Conservation (phyloP, 768 basidiomycete species). For the Nevesoporus exiguus region DNA sequence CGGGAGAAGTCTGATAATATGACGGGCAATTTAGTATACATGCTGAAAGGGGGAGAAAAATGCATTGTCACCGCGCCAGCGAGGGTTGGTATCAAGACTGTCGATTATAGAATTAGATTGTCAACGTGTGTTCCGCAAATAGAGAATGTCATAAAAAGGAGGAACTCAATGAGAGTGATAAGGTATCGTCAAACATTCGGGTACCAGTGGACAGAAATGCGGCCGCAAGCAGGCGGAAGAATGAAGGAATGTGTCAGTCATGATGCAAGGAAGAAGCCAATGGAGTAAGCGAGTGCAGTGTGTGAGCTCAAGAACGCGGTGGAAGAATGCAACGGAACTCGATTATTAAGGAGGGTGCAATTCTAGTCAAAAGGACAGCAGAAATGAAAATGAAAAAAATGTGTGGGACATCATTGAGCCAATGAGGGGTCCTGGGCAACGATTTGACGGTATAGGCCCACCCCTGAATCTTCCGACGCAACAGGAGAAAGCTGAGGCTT, state of each 20-base stretch:
- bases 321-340: constrained; percentile 20
- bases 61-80: constrained; percentile 21
- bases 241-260: constrained; percentile 31
- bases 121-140: constrained; percentile 36
- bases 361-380: constrained; percentile 16
- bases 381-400: not conserved
- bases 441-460: constrained; percentile 80
- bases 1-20: constrained; percentile 11
- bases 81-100: constrained; percentile 27
- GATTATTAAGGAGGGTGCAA: constrained; percentile 17
- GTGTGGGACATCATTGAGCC: constrained; percentile 33
- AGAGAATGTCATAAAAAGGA: constrained; percentile 34
- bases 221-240: constrained; percentile 17
- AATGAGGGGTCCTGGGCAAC: constrained; percentile 73
- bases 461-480: constrained; percentile 70
- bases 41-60: constrained; percentile 7
- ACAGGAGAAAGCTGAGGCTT: constrained; percentile 59
- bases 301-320: constrained; percentile 23
- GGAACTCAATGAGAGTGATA: constrained; percentile 31
- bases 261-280: constrained; percentile 26
- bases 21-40: constrained; percentile 19
- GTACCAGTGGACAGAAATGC: constrained; percentile 25
- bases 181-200: constrained; percentile 33
- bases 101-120: constrained; percentile 26
- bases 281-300: constrained; percentile 28